A percentile compares a stretch with the other conserved stretches of the same genome.
phyloP scores from a whole-genome alignment of 345 rosid genomes.

The Eucalyptus cloeziana region DNA sequence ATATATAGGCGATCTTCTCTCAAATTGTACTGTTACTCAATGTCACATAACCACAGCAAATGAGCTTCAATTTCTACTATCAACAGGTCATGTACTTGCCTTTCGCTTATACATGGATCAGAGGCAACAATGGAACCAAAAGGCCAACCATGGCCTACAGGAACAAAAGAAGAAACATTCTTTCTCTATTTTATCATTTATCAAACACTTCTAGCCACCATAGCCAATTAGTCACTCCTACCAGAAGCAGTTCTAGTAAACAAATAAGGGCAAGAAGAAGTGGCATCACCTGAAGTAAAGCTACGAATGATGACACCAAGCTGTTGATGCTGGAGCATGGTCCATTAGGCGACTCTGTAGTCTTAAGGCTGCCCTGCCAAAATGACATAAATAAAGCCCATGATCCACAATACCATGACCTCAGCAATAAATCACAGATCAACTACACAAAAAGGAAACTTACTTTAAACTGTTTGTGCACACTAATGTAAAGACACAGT shows the following conservation, averaged over 20 bases:
- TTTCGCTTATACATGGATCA: background rate
- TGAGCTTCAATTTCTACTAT: background rate
- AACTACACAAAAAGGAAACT: background rate
- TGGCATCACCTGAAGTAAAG: conserved; percentile 54
- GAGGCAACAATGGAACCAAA: background rate
- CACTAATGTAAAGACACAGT: background rate
- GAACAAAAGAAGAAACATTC: background rate
- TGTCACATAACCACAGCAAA: background rate
- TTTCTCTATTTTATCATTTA: background rate
- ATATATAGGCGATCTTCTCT: background rate
- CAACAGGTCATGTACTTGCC: background rate
- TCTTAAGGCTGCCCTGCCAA: conserved; percentile 87
- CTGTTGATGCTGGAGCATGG: conserved; percentile 56
- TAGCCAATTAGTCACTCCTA: background rate
- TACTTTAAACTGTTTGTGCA: background rate
- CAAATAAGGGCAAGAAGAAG: background rate
- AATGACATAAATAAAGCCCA: conserved; percentile 16
- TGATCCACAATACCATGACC: conserved; percentile 1
- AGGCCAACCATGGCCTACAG: background rate
- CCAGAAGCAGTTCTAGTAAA: background rate
- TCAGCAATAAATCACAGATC: background rate
- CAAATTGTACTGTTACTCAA: background rate
- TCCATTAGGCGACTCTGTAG: conserved; percentile 23
- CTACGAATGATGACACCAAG: conserved; percentile 75
- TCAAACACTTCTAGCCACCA: background rate